Base-by-base conservation (phyloP, 352 stramenopile species). In the Phytophthora tentaculata region DNA sequence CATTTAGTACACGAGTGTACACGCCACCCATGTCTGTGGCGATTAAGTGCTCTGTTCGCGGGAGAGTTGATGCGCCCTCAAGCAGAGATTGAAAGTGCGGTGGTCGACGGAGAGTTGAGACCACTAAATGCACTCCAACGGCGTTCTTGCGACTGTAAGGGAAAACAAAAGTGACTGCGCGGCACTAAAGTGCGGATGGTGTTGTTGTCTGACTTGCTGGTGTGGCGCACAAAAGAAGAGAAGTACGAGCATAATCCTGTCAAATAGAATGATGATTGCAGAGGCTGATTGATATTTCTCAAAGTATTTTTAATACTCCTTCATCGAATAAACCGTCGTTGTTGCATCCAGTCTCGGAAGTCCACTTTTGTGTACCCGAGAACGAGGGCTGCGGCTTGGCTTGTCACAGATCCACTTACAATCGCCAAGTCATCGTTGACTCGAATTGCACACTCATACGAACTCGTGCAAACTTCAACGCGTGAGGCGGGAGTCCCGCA, bases 1-100 rank as follows among this genome's bases (percentile, higher is more conserved):
- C 69, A 64, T 89, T 86, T 16, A 81, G 71, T 37, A 96, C 86
- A 49, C 87, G 86, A 58, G 84, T 94, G 74, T 94, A 95, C 12
- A 91, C 81, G 64, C 83, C 83, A 59, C 86, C 85, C 81, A 95
- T 92, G 14, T 9, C 12, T 35, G 17, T 16, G 28, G 28, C 20
- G 2, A 35, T 41, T 19, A 10, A 43, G n/a, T 19, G 22, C 23
- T 49, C 52, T 29, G 13, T 56, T 56, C 17, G 22, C 35, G 20
- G 53, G 6, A 23, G 14, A 24, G 26, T 47, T 16, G 52, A 49
- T 35, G 52, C 16, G 22, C 22, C 20, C 22, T 16, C 23, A 16
- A 32, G 24, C 39, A 61, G 61, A 67, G 48, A 67, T 54, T 59
- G 41, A 24, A 65, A 54, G 43, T 17, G 44, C 44, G 44, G 20